A percentile compares a stretch with the other conserved stretches of the same genome.
Conservation (phyloP, 2,329 filamentous ascomycete genomes). For the Emergomyces orientalis region DNA sequence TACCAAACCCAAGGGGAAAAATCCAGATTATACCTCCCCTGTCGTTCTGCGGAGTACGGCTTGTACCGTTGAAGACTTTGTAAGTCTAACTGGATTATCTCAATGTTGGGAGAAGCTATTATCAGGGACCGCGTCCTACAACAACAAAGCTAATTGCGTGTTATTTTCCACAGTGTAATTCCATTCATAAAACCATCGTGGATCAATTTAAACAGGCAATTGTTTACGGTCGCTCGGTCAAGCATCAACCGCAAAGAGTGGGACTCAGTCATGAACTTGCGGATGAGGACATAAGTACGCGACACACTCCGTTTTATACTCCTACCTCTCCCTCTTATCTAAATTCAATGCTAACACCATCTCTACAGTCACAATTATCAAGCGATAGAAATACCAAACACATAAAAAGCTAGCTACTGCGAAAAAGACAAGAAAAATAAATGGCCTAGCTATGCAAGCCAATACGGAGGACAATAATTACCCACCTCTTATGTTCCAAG, state of each 20-base stretch:
- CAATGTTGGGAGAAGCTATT: not conserved
- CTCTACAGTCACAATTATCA: constrained; percentile 29
- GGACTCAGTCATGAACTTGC: constrained; percentile 82
- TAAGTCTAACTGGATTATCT: constrained; percentile 44
- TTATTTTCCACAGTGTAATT: constrained; percentile 61
- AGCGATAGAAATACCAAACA: constrained; percentile 20
- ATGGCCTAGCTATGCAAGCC: not conserved
- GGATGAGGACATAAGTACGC: constrained; percentile 92
- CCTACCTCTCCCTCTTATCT: not conserved
- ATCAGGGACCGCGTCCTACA: too few relatives aligned
- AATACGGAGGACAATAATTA: not conserved
- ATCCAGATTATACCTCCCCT: constrained; percentile 84
- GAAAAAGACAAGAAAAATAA: not conserved
- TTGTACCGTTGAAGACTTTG: constrained; percentile 94
- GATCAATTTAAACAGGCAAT: constrained; percentile 94
- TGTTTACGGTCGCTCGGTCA: constrained; percentile 95
- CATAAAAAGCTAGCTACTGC: not conserved
- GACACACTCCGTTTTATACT: not conserved
- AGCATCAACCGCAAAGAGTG: constrained; percentile 95
- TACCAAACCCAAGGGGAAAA: constrained; percentile 93
- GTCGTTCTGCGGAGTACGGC: constrained; percentile 76
- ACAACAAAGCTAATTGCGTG: not conserved
- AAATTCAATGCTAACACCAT: not conserved
- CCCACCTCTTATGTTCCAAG: not conserved
- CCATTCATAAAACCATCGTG: constrained; percentile 90